Conservation (phyloP, 2,329 filamentous ascomycete species). For the Alternaria panax region DNA sequence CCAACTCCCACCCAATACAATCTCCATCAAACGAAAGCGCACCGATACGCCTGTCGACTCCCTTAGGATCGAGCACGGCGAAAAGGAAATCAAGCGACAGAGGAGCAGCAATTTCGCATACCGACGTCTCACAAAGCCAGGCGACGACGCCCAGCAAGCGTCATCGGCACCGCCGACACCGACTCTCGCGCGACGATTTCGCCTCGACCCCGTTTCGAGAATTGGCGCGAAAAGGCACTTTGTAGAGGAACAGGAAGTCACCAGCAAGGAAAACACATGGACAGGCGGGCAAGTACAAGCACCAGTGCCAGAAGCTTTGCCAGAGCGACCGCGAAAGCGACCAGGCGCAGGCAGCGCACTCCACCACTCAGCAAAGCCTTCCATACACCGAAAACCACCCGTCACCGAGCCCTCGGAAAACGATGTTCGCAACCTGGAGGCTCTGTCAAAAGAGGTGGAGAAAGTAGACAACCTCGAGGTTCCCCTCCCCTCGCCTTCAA, state of each 20-base stretch:
- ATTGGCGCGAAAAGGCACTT: slow-evolving; percentile 30
- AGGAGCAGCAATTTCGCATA: slow-evolving; percentile 19
- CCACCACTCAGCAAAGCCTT: slow-evolving; percentile 9
- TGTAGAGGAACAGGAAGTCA: slow-evolving; percentile 24
- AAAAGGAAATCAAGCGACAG: slow-evolving; percentile 3
- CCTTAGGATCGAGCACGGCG: slow-evolving; percentile 43
- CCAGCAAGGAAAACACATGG: slow-evolving; percentile 1
- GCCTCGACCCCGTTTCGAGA: slow-evolving; percentile 29
- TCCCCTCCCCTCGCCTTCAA: slow-evolving; percentile 25
- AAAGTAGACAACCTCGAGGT: slow-evolving; percentile 27
- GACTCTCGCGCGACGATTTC: slow-evolving; percentile 32
- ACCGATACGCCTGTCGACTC: slow-evolving; percentile 65
- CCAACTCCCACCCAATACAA: slow-evolving; percentile 35
- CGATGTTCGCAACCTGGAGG: slow-evolving; percentile 42
- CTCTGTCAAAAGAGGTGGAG: slow-evolving; percentile 44
- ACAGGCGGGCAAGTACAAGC: slow-evolving; percentile 10
- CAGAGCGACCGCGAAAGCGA: slow-evolving; percentile 34
- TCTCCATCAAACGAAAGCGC: slow-evolving; percentile 62
- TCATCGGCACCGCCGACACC: slow-evolving; percentile 25
- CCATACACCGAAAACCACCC: slow-evolving; percentile 14
- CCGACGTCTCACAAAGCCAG: slow-evolving; percentile 36
- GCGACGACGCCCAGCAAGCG: slow-evolving; percentile 17
- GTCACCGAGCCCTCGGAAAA: slow-evolving; percentile 29
- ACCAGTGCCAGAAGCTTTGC: slow-evolving; percentile 4
- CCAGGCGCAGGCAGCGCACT: slow-evolving; percentile 38